Percentiles rank a stretch among this genome's conserved stretches.
These are phyloP conservation scores for Purshia tridentata DNA, from an alignment of 306 rosid genomes.

Conservation along the genomic window DNA sequence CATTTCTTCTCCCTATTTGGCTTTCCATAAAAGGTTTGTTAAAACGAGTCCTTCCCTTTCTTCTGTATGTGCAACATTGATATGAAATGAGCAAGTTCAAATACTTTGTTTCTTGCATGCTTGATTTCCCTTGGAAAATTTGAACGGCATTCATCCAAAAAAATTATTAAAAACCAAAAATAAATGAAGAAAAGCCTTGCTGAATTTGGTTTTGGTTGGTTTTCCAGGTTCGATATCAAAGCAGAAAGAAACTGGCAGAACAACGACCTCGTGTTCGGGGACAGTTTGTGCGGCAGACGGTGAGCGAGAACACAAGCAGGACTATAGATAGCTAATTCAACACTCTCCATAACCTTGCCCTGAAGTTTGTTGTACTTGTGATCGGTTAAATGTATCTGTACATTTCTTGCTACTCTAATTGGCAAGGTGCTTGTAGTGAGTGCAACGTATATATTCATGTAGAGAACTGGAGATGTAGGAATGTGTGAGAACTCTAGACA, in stretches of 20 bases:
- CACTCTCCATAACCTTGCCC: conserved; percentile 12
- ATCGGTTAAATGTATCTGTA: neutral
- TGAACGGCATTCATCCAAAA: neutral
- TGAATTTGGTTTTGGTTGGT: conserved; percentile 18
- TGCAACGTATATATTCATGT: conserved; percentile 5
- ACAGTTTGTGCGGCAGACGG: conserved; percentile 62
- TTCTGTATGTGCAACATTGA: conserved; percentile 3
- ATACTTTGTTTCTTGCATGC: neutral
- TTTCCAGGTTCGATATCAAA: conserved; percentile 68
- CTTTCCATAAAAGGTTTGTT: neutral
- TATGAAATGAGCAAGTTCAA: neutral
- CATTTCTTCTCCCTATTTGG: conserved; percentile 8
- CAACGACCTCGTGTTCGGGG: conserved; percentile 70
- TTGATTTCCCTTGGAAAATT: neutral
- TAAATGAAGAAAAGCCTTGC: neutral
- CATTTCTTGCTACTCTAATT: neutral
- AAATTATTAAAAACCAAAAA: neutral
- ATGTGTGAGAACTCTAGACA: neutral
- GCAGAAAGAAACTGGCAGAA: conserved; percentile 70
- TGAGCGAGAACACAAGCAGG: conserved; percentile 45
- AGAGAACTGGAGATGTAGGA: conserved; percentile 1
- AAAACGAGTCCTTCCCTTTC: neutral
- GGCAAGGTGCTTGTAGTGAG: neutral
- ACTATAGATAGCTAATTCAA: conserved; percentile 51
- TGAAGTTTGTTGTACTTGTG: neutral